Percentiles rank a stretch among this genome's conserved stretches.
These are phyloP conservation scores for Penicillium digitatum DNA, from an alignment of 2,329 filamentous ascomycete genomes.

Conservation along the genomic window DNA sequence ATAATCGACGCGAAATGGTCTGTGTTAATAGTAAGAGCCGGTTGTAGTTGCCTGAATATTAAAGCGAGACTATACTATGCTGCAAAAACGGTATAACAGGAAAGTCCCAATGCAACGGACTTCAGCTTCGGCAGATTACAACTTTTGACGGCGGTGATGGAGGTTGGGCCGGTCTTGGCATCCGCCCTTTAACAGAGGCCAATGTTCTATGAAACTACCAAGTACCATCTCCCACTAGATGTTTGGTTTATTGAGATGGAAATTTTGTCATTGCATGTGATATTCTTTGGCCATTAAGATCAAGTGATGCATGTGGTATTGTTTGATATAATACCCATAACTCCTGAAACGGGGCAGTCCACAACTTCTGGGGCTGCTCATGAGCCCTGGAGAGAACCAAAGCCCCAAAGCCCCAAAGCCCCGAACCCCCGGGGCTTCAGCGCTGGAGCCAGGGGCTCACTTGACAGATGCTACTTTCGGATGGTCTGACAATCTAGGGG, in stretches of 20 bases:
- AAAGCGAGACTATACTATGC: background rate
- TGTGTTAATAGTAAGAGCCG: background rate
- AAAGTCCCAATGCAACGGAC: background rate
- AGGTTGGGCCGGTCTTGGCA: slow-evolving; percentile 8
- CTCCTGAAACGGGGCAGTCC: background rate
- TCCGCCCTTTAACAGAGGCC: background rate
- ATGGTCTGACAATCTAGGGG: too few species aligned
- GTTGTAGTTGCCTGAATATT: background rate
- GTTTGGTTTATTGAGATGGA: background rate
- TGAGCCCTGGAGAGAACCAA: background rate
- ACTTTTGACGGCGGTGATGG: slow-evolving; percentile 2
- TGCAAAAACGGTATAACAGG: background rate
- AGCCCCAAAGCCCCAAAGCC: background rate
- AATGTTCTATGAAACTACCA: background rate
- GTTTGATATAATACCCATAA: background rate
- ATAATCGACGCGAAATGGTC: background rate
- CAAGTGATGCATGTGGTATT: too few species aligned
- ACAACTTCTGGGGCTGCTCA: background rate
- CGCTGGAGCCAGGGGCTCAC: too few species aligned
- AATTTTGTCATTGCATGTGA: background rate
- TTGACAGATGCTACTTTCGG: too few species aligned
- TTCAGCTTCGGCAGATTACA: background rate
- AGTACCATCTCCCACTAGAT: too few species aligned
- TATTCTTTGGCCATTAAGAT: background rate
- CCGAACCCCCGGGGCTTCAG: background rate